Conservation (phyloP, 2,329 filamentous ascomycete genomes). For the Ascochyta fabae region DNA sequence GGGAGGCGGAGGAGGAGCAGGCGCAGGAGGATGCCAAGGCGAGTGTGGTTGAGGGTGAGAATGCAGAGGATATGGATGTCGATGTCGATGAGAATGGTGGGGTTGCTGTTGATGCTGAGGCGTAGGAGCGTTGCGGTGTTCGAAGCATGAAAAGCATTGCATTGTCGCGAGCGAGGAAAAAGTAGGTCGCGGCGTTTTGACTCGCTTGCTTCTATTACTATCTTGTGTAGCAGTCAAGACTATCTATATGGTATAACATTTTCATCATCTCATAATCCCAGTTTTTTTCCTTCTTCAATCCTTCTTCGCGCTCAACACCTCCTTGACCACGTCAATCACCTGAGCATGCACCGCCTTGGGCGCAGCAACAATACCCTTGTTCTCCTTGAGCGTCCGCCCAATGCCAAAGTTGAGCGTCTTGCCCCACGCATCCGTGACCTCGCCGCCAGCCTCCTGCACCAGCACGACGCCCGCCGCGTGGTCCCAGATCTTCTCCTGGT, state of each 20-base stretch:
- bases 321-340: constrained; percentile 82
- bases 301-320: constrained; percentile 65
- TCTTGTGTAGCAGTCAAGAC: background rate
- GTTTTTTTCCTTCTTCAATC: background rate
- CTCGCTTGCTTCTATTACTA: background rate
- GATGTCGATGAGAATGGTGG: constrained; percentile 19
- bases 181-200: background rate
- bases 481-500: constrained; percentile 99
- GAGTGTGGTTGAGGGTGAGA: constrained; percentile 24
- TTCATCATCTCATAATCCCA: too few relatives aligned
- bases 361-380: constrained; percentile 93
- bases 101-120: constrained; percentile 3
- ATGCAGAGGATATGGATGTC: constrained; percentile 16
- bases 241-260: too few relatives aligned
- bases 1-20: constrained; percentile 25
- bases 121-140: background rate
- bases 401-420: constrained; percentile 84
- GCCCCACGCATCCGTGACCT: constrained; percentile 88
- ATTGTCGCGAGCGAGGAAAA: background rate
- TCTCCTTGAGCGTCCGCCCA: constrained; percentile 83
- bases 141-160: background rate
- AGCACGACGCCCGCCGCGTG: constrained; percentile 95
- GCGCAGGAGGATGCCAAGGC: constrained; percentile 19
- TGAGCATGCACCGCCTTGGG: constrained; percentile 75
- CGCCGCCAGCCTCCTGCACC: constrained; percentile 89